phyloP scores from a whole-genome alignment of 2,329 filamentous ascomycete species.

The Trichothecium sympodiale region DNA sequence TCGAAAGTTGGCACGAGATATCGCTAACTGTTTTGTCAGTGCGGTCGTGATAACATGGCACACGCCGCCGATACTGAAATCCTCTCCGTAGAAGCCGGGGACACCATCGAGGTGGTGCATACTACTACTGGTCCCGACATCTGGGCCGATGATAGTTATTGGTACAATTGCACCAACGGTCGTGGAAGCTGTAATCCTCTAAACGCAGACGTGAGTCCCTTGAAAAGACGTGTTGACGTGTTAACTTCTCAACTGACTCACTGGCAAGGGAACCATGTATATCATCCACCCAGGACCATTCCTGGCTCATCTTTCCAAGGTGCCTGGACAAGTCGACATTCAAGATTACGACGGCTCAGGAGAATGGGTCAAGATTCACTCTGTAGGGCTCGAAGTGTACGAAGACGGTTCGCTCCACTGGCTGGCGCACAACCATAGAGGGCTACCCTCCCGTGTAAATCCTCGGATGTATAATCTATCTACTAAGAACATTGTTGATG shows the following conservation, averaged over 20 bases:
- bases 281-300: slow-evolving; percentile 9
- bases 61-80: slow-evolving; percentile 1
- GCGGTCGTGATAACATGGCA: slow-evolving; percentile 2
- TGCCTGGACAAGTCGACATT: slow-evolving; percentile 8
- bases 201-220: not conserved
- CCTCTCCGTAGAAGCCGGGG: slow-evolving; percentile 1
- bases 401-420: slow-evolving; percentile 2
- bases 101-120: slow-evolving; percentile 2
- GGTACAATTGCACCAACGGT: not conserved
- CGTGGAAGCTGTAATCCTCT: slow-evolving; percentile 1
- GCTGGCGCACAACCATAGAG: not conserved
- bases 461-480: no score
- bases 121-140: not conserved
- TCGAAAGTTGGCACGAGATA: no score
- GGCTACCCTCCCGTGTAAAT: slow-evolving; percentile 1
- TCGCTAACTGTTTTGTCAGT: not conserved
- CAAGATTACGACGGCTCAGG: slow-evolving; percentile 9
- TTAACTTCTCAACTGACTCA: no score
- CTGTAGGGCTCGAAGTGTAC: slow-evolving; percentile 5
- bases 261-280: slow-evolving; percentile 3
- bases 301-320: slow-evolving; percentile 8
- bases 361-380: slow-evolving; percentile 11
- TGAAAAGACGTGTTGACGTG: no score
- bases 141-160: not conserved
- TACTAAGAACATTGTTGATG: no score